These are phyloP conservation scores for Xylaria grammica DNA, from an alignment of 495 filamentous ascomycete genomes.

Conservation along the genomic window DNA sequence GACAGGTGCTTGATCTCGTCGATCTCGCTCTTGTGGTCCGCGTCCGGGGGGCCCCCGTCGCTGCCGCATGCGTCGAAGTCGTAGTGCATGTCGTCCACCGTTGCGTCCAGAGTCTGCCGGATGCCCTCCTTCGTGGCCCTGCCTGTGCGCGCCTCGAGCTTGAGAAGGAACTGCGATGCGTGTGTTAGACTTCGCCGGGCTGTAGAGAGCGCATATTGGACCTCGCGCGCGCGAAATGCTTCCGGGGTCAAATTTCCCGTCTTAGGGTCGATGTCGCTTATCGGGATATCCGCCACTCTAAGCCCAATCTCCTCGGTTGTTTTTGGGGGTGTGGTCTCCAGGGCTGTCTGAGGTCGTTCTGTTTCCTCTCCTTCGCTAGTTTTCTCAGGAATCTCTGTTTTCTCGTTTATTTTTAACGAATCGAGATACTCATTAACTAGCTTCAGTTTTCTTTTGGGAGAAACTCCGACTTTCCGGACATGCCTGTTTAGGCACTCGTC, in stretches of 20 bases:
- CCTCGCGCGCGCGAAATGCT: constrained; percentile 23
- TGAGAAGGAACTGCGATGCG: constrained; percentile 35
- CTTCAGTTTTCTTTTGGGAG: neutral
- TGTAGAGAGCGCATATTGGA: constrained; percentile 24
- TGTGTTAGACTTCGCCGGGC: constrained; percentile 29
- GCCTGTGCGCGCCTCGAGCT: constrained; percentile 33
- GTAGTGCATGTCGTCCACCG: constrained; percentile 21
- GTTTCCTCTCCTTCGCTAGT: neutral
- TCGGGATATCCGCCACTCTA: neutral
- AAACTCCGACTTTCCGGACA: neutral
- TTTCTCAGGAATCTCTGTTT: neutral
- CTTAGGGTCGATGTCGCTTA: neutral
- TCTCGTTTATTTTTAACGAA: neutral
- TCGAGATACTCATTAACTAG: neutral
- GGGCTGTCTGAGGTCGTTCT: neutral
- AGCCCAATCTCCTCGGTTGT: neutral
- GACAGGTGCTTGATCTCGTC: constrained; percentile 30
- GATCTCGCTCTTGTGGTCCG: constrained; percentile 22
- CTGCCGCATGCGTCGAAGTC: neutral
- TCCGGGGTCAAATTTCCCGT: constrained; percentile 21
- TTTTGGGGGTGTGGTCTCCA: neutral
- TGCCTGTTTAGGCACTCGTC: constrained; percentile 15
- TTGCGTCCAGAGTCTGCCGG: constrained; percentile 34
- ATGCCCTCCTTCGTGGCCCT: constrained; percentile 35
- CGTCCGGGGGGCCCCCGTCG: neutral